Evolutionary conservation across 768 basidiomycete species (phyloP).

Genomic region (Terana coerulea): DNA sequence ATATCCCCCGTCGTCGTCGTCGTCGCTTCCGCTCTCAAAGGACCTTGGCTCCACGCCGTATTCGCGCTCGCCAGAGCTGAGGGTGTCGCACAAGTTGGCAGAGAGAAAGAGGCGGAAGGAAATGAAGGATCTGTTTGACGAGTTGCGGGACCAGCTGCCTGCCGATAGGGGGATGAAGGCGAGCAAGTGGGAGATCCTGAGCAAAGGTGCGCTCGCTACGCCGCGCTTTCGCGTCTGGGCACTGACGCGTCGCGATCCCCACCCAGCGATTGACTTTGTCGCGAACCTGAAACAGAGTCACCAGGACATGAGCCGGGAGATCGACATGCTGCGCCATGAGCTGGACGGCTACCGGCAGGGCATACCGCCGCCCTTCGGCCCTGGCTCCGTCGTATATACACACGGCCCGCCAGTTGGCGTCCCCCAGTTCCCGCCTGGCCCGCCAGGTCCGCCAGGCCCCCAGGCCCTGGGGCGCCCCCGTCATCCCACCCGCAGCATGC

Average conservation of each 20-base stretch:
- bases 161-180: constrained; percentile 93
- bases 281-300: constrained; percentile 70
- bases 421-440: constrained; percentile 29
- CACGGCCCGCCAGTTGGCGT: constrained; percentile 33
- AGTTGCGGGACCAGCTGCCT: constrained; percentile 88
- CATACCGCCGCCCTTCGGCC: constrained; percentile 40
- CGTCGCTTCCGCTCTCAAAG: constrained; percentile 28
- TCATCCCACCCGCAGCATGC: constrained; percentile 33
- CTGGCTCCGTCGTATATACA: constrained; percentile 46
- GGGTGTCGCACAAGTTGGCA: constrained; percentile 95
- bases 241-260: constrained; percentile 1
- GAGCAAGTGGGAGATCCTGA: constrained; percentile 98
- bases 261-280: constrained; percentile 85
- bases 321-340: constrained; percentile 77
- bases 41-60: constrained; percentile 73
- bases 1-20: constrained; percentile 12
- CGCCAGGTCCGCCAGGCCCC: constrained; percentile 44
- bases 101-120: constrained; percentile 97
- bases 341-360: constrained; percentile 61
- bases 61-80: constrained; percentile 90
- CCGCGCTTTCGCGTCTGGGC: not conserved
- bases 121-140: constrained; percentile 99
- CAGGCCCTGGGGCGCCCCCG: constrained; percentile 41
- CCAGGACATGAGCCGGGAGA: constrained; percentile 73
- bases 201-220: constrained; percentile 64